phyloP scores from a whole-genome alignment of 192 early-diverging fungal species.

The Coemansia erecta region DNA sequence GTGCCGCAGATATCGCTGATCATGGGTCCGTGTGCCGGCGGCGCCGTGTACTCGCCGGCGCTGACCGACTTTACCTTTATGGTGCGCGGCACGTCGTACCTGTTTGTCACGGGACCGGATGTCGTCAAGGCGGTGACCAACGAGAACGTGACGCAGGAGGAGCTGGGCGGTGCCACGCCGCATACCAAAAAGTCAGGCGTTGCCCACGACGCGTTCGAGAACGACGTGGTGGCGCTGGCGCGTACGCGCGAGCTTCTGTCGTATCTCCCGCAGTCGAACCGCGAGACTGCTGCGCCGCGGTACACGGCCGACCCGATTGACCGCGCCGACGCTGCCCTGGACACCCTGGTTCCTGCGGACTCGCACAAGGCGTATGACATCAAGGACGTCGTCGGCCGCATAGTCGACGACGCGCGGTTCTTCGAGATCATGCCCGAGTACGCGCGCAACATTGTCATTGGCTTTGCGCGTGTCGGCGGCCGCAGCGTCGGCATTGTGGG shows the following conservation, averaged over 20 bases:
- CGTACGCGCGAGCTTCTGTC: constrained; percentile 81
- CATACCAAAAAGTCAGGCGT: constrained; percentile 93
- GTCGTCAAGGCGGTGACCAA: constrained; percentile 96
- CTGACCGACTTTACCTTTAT: constrained; percentile 97
- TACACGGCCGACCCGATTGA: constrained; percentile 62
- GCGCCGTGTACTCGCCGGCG: constrained; percentile 95
- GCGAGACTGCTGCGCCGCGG: constrained; percentile 61
- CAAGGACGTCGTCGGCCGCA: constrained; percentile 77
- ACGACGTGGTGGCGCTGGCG: constrained; percentile 85
- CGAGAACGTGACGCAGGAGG: constrained; percentile 92
- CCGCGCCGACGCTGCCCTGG: constrained; percentile 74
- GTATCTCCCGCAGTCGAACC: constrained; percentile 85
- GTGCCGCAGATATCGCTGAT: constrained; percentile 94
- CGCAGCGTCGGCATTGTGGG: constrained; percentile 85
- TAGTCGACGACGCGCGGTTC: constrained; percentile 81
- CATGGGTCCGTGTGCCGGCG: constrained; percentile 98
- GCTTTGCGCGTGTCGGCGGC: constrained; percentile 83
- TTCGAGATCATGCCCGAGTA: constrained; percentile 92
- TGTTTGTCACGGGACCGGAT: constrained; percentile 97
- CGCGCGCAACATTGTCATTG: constrained; percentile 90
- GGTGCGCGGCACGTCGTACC: constrained; percentile 92
- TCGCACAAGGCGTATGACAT: constrained; percentile 95
- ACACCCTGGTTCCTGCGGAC: constrained; percentile 86
- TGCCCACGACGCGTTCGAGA: constrained; percentile 88
- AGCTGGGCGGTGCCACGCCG: constrained; percentile 85